Base-by-base conservation (phyloP, 306 rosid species). In the Malus domestica region DNA sequence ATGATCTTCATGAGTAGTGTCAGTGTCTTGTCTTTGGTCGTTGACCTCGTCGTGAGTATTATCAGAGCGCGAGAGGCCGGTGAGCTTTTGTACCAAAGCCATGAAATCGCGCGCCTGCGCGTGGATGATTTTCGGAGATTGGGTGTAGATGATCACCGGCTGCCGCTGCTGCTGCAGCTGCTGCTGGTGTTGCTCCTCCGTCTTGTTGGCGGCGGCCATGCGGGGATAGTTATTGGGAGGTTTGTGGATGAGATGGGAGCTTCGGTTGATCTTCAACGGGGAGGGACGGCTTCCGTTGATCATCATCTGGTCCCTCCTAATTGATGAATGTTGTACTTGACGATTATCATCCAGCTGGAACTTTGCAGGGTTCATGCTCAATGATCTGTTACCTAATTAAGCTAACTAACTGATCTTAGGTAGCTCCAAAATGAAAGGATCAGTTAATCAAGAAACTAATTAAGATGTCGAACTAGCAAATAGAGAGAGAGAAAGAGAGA, bases 81-180 rank as follows among this genome's bases (percentile, higher is more conserved):
- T 95, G 62, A 95, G 98, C 68, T 86, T 90, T 23, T 95, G 97
- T 32, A 95, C 98, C 20, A 95, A 76, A 33, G 93, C 86, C 97
- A 90, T 92, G 87, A 95, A 95, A 57, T 95, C 90, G 8, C 84
- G 83, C 0, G 97, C 74, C 51, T 87, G 86, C 1, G 96, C 81
- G 79, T 92, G 97, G 70, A 95, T 95, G 79, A 90, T 12, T 76
- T 90, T 90, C 0, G 98, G 98, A 22, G 97, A 95, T 42, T 87
- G 80, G 0, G 93, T 82, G 90, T 92, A 95, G 13, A 92, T 92
- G 60, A 95, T 92, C 57, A 95, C 76, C 8, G 97, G 98, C n/a
- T 57, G 79, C 13, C 80, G 83, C 25, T 73, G 84, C 45, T 30
- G 98, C n/a, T 57, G 79, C 13, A 79, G 83, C 25, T 73, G 84